These are phyloP conservation scores for Globisporangium polare DNA, from an alignment of 352 stramenopile species.

Conservation along the genomic window DNA sequence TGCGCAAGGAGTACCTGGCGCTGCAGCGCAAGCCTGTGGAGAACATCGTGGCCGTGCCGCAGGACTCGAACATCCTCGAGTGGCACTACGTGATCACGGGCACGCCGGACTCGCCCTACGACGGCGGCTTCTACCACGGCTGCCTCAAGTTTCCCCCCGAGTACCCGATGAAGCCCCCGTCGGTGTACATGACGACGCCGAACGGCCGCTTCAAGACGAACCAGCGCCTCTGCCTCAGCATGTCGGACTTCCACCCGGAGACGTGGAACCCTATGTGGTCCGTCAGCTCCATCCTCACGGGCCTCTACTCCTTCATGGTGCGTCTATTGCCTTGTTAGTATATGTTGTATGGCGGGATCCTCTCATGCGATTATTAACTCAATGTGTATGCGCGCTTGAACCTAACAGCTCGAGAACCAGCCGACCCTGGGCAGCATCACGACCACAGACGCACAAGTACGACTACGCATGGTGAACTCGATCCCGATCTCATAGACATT, in stretches of 20 bases:
- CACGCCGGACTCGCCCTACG: slow-evolving; percentile 70
- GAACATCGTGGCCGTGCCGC: slow-evolving; percentile 87
- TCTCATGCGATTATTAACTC: slow-evolving; percentile 5
- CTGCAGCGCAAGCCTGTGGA: slow-evolving; percentile 89
- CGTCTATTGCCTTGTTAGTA: slow-evolving; percentile 6
- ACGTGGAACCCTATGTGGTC: slow-evolving; percentile 97
- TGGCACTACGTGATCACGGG: slow-evolving; percentile 94
- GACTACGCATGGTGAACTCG: background rate
- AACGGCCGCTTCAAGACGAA: slow-evolving; percentile 95
- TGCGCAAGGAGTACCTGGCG: slow-evolving; percentile 91
- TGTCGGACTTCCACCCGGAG: slow-evolving; percentile 95
- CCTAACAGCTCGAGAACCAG: slow-evolving; percentile 61
- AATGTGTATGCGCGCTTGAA: background rate
- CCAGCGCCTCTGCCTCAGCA: slow-evolving; percentile 92
- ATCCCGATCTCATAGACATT: background rate
- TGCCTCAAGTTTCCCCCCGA: slow-evolving; percentile 92
- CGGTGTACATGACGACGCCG: slow-evolving; percentile 93
- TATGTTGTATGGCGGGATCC: background rate
- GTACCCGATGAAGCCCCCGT: slow-evolving; percentile 96
- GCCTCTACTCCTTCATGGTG: slow-evolving; percentile 95
- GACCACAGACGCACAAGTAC: slow-evolving; percentile 66
- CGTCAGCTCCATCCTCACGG: slow-evolving; percentile 94
- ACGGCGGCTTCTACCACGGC: slow-evolving; percentile 90
- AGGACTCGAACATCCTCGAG: slow-evolving; percentile 94
- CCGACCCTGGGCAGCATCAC: slow-evolving; percentile 88